A percentile compares a stretch with the other conserved stretches of the same genome.
Conservation (phyloP, 2,329 filamentous ascomycete genomes). For the Alternaria sp. region DNA sequence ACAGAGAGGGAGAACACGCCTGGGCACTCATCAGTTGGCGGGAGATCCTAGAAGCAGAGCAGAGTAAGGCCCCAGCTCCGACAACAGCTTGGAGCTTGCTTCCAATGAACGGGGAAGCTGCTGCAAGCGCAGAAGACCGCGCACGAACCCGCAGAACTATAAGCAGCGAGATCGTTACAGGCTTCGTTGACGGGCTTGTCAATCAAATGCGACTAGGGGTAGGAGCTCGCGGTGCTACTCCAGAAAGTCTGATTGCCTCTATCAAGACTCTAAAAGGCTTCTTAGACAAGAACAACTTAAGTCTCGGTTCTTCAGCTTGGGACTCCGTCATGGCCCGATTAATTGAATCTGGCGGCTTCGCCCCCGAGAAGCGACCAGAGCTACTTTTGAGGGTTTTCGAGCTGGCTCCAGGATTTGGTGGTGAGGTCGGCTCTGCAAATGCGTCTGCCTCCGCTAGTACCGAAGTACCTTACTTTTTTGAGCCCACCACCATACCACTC, state of each 20-base stretch:
- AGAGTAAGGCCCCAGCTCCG: constrained; percentile 26
- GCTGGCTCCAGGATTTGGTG: constrained; percentile 53
- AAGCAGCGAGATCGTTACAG: constrained; percentile 66
- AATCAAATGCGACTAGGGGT: constrained; percentile 57
- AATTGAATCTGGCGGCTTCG: constrained; percentile 58
- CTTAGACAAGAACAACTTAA: constrained; percentile 49
- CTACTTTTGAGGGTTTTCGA: constrained; percentile 52
- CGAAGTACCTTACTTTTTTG: constrained; percentile 53
- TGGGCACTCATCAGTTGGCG: constrained; percentile 55
- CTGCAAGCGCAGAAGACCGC: constrained; percentile 35
- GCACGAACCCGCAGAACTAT: constrained; percentile 58
- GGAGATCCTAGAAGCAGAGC: constrained; percentile 48
- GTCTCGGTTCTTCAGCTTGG: constrained; percentile 55
- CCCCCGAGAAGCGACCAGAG: constrained; percentile 56
- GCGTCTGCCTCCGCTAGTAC: constrained; percentile 31
- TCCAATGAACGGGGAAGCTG: constrained; percentile 24
- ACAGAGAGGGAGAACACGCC: constrained; percentile 26
- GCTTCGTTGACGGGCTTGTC: constrained; percentile 63
- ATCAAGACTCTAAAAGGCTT: constrained; percentile 51
- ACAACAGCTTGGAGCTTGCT: constrained; percentile 39
- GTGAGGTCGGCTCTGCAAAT: constrained; percentile 51
- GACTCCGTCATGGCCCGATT: constrained; percentile 60
- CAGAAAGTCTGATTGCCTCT: constrained; percentile 44
- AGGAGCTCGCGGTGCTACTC: constrained; percentile 50
- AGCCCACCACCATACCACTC: constrained; percentile 55